Base-by-base conservation (phyloP, 768 basidiomycete genomes). In the Krasilnikovozyma curviuscula region DNA sequence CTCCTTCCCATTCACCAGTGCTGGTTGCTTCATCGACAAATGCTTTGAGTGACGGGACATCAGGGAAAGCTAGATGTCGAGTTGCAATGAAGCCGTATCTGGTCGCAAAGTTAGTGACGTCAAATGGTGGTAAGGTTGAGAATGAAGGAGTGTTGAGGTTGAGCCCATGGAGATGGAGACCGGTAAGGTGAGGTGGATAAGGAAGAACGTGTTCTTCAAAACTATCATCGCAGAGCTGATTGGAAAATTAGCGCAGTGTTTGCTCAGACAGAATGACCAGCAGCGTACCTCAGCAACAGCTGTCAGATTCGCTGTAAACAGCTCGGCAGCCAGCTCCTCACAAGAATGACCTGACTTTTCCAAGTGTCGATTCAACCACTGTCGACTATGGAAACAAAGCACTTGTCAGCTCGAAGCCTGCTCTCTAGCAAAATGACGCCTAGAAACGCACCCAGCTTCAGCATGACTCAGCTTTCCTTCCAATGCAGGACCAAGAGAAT, bases 151-250 rank as follows among this genome's bases (percentile, higher is more conserved):
- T 60, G 53, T 74, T 76, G 44, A 70, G 65, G 59, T 97, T 95
- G 41, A 97, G 68, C 2, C 91, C 91, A 66, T 97, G 93, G 0
- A 97, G 72, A 57, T 95, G 85, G 1, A 95, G 74, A 3, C 89
- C 91, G 0, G 85, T 83, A 50, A 76, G 75, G 18, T 91, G 78
- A 3, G 75, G 70, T 0, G 83, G 67, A 59, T 86, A 91, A 0
- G 75, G 68, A 0, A 98, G 72, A 46, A 97, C 91, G 58, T 98
- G 93, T 61, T 97, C 91, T 58, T 98, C 91, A 62, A 97, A 97
- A 0, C 73, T 74, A 64, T 98, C 93, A 59, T 98, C 93, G 61
- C 93, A 98, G 6, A 98, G 77, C 89, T 95, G 56, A 0, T n/a
- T 0, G 18, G n/a, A 5, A 28, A 29, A 43, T 25, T 23, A 24